Evolutionary conservation across 1,139 yeast species (phyloP).

Genomic region (Kurtzmaniella quercitrusa): DNA sequence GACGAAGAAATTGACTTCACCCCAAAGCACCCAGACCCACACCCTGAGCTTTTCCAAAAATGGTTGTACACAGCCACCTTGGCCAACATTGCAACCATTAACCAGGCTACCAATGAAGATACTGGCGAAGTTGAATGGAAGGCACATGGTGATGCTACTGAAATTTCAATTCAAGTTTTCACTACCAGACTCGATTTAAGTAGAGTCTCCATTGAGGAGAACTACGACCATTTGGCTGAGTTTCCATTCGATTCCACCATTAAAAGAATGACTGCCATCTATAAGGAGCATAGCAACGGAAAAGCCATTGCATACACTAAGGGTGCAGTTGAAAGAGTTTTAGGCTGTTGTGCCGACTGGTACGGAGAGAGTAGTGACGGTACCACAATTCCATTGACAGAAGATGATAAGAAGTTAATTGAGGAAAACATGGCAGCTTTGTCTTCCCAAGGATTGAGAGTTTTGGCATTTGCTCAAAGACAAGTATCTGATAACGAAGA

Average conservation of each 20-base stretch:
- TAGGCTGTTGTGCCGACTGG: conserved; percentile 35
- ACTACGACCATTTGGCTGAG: conserved; percentile 23
- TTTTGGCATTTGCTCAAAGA: conserved; percentile 41
- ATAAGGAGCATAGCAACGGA: conserved; percentile 17
- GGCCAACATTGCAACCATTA: conserved; percentile 32
- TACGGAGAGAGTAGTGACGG: conserved; percentile 24
- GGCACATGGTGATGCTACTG: conserved; percentile 37
- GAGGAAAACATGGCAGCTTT: conserved; percentile 31
- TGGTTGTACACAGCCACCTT: conserved; percentile 31
- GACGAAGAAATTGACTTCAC: conserved; percentile 30
- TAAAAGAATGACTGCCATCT: conserved; percentile 47
- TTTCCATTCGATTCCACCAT: conserved; percentile 35
- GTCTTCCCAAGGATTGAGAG: conserved; percentile 42
- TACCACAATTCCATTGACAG: conserved; percentile 18
- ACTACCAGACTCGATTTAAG: conserved; percentile 21
- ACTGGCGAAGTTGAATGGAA: conserved; percentile 28
- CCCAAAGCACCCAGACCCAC: conserved; percentile 8
- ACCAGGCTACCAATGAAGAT: conserved; percentile 21
- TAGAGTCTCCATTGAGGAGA: conserved; percentile 16
- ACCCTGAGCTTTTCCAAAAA: conserved; percentile 13
- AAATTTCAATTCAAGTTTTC: conserved; percentile 34
- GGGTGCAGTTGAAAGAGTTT: conserved; percentile 52
- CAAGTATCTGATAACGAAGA: conserved; percentile 9
- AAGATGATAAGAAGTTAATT: conserved; percentile 20
- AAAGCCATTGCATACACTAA: conserved; percentile 33